Conservation (phyloP, 2,329 filamentous ascomycete species). For the Bipolaris zeicola region DNA sequence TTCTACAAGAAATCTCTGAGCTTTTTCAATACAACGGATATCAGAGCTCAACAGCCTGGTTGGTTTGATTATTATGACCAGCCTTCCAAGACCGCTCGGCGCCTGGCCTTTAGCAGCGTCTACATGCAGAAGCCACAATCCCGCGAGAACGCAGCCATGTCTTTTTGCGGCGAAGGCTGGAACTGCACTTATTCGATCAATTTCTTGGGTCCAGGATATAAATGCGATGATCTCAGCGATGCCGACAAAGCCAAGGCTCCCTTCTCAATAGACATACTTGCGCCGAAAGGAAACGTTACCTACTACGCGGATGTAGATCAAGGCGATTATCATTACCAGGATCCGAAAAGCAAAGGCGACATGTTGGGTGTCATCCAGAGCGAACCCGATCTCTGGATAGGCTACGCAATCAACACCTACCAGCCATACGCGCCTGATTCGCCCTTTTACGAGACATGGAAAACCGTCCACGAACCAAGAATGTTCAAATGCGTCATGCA, state of each 20-base stretch:
- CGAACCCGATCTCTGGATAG: conserved; percentile 47
- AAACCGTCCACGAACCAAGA: conserved; percentile 38
- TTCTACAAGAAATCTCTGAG: conserved; percentile 31
- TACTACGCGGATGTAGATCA: conserved; percentile 41
- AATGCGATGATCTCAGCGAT: conserved; percentile 39
- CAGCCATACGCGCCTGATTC: conserved; percentile 29
- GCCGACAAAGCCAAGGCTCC: conserved; percentile 24
- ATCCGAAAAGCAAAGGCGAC: conserved; percentile 30
- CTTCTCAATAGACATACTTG: conserved; percentile 38
- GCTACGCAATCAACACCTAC: conserved; percentile 40
- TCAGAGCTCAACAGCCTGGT: conserved; percentile 19
- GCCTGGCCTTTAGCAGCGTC: conserved; percentile 38
- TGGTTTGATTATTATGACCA: conserved; percentile 49
- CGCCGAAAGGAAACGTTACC: conserved; percentile 39
- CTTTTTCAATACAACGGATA: conserved; percentile 47
- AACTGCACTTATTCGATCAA: conserved; percentile 46
- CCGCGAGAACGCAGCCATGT: conserved; percentile 27
- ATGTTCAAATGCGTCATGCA: conserved; percentile 46
- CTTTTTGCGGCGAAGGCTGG: conserved; percentile 41
- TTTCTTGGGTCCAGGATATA: conserved; percentile 46
- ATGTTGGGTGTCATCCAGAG: conserved; percentile 41
- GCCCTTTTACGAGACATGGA: conserved; percentile 36
- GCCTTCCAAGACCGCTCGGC: conserved; percentile 42
- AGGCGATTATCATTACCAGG: conserved; percentile 39
- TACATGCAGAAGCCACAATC: conserved; percentile 42